These are phyloP conservation scores for Cladosporium sp. DNA, from an alignment of 2,329 filamentous ascomycete species.

Conservation along the genomic window DNA sequence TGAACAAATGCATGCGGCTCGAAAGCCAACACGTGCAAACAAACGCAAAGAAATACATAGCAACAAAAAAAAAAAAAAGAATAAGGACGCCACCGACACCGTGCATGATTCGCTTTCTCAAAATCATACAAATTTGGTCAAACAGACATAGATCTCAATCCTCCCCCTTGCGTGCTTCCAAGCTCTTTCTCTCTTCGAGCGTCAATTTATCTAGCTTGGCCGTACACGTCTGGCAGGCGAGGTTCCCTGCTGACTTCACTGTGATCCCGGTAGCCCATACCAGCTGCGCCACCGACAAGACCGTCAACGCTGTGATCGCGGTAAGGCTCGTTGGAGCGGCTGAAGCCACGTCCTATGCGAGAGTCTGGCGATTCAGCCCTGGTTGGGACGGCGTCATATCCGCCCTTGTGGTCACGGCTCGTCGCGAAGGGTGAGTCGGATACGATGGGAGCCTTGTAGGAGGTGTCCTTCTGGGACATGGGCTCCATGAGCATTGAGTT, in stretches of 20 bases:
- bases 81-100: slow-evolving; percentile 5
- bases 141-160: background rate
- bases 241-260: slow-evolving; percentile 20
- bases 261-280: slow-evolving; percentile 33
- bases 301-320: slow-evolving; percentile 33
- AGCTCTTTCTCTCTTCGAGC: background rate
- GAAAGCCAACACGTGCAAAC: background rate
- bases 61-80: background rate
- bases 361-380: slow-evolving; percentile 23
- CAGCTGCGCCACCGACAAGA: slow-evolving; percentile 35
- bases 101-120: slow-evolving; percentile 10
- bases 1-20: slow-evolving; percentile 9
- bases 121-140: slow-evolving; percentile 10
- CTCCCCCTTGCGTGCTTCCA: background rate
- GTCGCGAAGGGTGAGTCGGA: slow-evolving; percentile 30
- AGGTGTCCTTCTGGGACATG: slow-evolving; percentile 33
- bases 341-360: slow-evolving; percentile 16
- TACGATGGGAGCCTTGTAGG: slow-evolving; percentile 36
- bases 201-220: background rate
- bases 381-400: slow-evolving; percentile 35
- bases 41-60: background rate
- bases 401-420: slow-evolving; percentile 29
- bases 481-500: slow-evolving; percentile 79
- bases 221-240: slow-evolving; percentile 12
- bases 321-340: slow-evolving; percentile 20